Percentiles rank a stretch among this genome's conserved stretches.
Evolutionary conservation across 2,329 filamentous ascomycete genomes (phyloP).

Genomic region (Dactylellina parvicollis): DNA sequence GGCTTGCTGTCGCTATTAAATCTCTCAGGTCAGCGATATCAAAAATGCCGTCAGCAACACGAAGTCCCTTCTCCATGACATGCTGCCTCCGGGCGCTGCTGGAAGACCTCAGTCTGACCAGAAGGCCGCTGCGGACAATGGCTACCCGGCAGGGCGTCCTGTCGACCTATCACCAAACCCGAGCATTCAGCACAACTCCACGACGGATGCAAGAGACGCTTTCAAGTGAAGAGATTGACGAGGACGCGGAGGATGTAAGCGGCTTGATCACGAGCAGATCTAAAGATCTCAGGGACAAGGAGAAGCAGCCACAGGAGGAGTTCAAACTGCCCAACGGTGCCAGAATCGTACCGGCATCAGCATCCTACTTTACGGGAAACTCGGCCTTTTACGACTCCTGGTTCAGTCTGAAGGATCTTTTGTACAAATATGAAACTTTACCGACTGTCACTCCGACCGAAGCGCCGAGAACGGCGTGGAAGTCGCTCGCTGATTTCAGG

Average conservation of each 20-base stretch:
- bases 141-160: conserved; percentile 28
- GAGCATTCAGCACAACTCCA: conserved; percentile 25
- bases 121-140: conserved; percentile 11
- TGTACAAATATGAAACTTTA: conserved; percentile 76
- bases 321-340: conserved; percentile 24
- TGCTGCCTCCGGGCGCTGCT: conserved; percentile 51
- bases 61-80: conserved; percentile 52
- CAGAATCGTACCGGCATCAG: conserved; percentile 76
- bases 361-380: conserved; percentile 92
- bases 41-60: conserved; percentile 40
- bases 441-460: conserved; percentile 74
- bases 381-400: conserved; percentile 87
- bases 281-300: conserved; percentile 13
- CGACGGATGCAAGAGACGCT: conserved; percentile 19
- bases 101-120: conserved; percentile 43
- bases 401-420: conserved; percentile 76
- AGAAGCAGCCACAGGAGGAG: conserved; percentile 3
- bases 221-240: conserved; percentile 2
- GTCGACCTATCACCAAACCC: conserved; percentile 19
- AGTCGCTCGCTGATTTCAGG: conserved; percentile 79
- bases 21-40: conserved; percentile 1
- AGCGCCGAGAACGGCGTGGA: conserved; percentile 81
- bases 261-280: conserved; percentile 30
- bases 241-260: neutral
- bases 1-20: conserved; percentile 16